Percentiles rank a stretch among this genome's conserved stretches.
phyloP scores from a whole-genome alignment of 805 yeast genomes.

The Clavispora phyllophila region DNA sequence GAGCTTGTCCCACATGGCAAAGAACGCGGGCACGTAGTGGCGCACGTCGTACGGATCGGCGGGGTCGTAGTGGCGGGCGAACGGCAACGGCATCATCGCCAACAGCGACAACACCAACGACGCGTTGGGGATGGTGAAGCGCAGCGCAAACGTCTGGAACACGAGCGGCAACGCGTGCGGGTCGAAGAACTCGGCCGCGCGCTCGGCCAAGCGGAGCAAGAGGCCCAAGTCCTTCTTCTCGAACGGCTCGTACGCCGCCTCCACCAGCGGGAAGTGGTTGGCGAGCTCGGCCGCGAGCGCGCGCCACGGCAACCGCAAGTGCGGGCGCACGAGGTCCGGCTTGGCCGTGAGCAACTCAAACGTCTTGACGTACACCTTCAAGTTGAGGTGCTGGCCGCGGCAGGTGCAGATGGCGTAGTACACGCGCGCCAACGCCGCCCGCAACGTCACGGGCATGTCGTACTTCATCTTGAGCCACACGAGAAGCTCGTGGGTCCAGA shows the following conservation, averaged over 20 bases:
- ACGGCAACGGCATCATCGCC: conserved; percentile 47
- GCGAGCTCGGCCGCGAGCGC: conserved; percentile 36
- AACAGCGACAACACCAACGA: conserved; percentile 48
- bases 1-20: conserved; percentile 66
- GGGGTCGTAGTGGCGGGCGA: conserved; percentile 20
- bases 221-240: conserved; percentile 48
- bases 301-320: conserved; percentile 48
- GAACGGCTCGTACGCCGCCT: conserved; percentile 40
- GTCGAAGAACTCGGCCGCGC: conserved; percentile 52
- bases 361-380: conserved; percentile 56
- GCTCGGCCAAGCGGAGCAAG: conserved; percentile 47
- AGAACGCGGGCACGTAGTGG: conserved; percentile 60
- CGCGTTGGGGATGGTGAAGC: conserved; percentile 51
- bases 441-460: conserved; percentile 64
- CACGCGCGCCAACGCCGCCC: conserved; percentile 59
- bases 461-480: conserved; percentile 76
- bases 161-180: conserved; percentile 43
- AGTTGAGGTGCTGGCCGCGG: conserved; percentile 63
- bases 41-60: conserved; percentile 35
- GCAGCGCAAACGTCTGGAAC: conserved; percentile 46
- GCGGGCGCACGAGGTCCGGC: conserved; percentile 30
- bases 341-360: conserved; percentile 56
- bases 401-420: conserved; percentile 68
- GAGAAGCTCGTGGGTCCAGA: conserved; percentile 83
- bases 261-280: conserved; percentile 28